Percentiles rank a stretch among this genome's conserved stretches.
Conservation (phyloP, 257 asterid species). For the Avicennia marina region DNA sequence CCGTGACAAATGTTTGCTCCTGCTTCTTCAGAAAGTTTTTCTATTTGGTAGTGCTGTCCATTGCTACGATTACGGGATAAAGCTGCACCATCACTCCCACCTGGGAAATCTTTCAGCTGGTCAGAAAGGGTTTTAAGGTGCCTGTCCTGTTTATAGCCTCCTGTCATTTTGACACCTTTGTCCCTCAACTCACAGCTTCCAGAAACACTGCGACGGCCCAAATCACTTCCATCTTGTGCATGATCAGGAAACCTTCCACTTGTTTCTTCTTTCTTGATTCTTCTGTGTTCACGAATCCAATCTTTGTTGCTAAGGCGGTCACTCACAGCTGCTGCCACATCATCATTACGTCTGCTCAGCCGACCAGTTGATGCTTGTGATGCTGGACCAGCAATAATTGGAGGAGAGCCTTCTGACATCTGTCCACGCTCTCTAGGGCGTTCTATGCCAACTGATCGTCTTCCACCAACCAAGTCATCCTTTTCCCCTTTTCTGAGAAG, state of each 20-base stretch:
- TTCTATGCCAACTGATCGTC: constrained; percentile 52
- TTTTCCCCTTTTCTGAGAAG: constrained; percentile 43
- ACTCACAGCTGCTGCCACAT: no score
- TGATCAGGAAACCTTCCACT: constrained; percentile 34
- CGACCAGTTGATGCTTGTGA: constrained; percentile 23
- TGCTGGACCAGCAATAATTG: constrained; percentile 17
- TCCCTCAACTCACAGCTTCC: constrained; percentile 41
- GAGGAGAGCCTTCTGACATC: constrained; percentile 46
- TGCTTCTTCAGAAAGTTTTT: constrained; percentile 32
- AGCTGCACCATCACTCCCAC: constrained; percentile 57
- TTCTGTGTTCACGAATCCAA: constrained; percentile 15
- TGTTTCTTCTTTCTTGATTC: constrained; percentile 41
- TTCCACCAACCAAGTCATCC: constrained; percentile 44
- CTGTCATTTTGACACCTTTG: constrained; percentile 26
- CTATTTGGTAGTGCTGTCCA: constrained; percentile 26
- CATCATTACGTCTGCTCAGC: constrained; percentile 28
- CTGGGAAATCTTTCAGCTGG: constrained; percentile 42
- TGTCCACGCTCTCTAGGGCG: constrained; percentile 28
- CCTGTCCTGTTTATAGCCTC: constrained; percentile 32
- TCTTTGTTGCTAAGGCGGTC: no score
- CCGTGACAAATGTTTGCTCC: constrained; percentile 29
- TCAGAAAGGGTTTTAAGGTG: constrained; percentile 51
- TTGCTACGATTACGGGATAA: constrained; percentile 42
- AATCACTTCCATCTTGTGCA: constrained; percentile 26
- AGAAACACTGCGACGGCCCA: constrained; percentile 26